Evolutionary conservation across 768 basidiomycete species (phyloP).

Genomic region (Rhizopogon vulgaris): DNA sequence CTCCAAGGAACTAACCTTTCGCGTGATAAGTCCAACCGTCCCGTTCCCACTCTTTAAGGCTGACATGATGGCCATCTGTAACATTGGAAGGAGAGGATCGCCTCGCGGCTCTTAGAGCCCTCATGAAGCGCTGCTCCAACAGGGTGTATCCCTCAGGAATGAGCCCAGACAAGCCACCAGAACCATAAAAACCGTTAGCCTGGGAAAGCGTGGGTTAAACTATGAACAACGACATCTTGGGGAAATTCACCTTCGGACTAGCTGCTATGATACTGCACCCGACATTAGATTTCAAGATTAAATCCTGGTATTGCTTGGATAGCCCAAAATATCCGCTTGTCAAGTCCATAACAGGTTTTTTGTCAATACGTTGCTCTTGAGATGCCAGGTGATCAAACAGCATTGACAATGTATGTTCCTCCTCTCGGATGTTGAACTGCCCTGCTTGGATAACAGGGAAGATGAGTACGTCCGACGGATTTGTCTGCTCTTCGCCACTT

Average conservation of each 20-base stretch:
- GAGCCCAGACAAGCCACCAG: conserved; percentile 81
- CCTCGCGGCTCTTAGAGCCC: conserved; percentile 45
- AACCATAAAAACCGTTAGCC: conserved; percentile 96
- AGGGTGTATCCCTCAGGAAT: conserved; percentile 95
- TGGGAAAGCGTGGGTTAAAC: conserved; percentile 22
- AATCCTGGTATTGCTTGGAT: conserved; percentile 70
- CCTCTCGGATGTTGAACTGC: conserved; percentile 80
- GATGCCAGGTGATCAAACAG: conserved; percentile 50
- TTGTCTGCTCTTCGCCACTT: conserved; percentile 14
- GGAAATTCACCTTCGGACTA: conserved; percentile 64
- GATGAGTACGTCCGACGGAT: conserved; percentile 41
- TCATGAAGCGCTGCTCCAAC: conserved; percentile 80
- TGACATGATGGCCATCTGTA: conserved; percentile 42
- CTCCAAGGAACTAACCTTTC: conserved; percentile 58
- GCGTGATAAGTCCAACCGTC: conserved; percentile 97
- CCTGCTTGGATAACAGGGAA: conserved; percentile 89
- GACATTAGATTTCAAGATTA: conserved; percentile 53
- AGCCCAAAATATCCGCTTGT: conserved; percentile 96
- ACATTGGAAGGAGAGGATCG: conserved; percentile 19
- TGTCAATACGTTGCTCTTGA: conserved; percentile 1
- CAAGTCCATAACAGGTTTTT: conserved; percentile 59
- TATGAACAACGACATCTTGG: background rate
- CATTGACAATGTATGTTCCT: conserved; percentile 56
- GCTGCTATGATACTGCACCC: conserved; percentile 77
- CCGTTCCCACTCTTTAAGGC: conserved; percentile 82